Evolutionary conservation across 2,329 filamentous ascomycete genomes (phyloP).

Genomic region (Tolypocladium tropicale): DNA sequence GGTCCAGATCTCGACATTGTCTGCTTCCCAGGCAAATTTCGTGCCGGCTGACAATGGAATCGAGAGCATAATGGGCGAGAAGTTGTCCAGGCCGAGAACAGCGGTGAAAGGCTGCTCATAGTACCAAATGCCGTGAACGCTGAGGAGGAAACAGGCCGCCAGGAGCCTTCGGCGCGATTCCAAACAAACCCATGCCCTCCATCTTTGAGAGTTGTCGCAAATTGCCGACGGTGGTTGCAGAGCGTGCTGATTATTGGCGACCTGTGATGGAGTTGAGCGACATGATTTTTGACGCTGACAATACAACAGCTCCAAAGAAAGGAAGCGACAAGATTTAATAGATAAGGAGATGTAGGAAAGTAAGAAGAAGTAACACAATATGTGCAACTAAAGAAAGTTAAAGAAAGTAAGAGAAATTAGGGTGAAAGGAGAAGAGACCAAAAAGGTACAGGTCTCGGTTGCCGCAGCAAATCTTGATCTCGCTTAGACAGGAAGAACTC

Average conservation of each 20-base stretch:
- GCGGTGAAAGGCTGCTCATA: slow-evolving; percentile 34
- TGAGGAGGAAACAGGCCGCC: slow-evolving; percentile 45
- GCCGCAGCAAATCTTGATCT: slow-evolving; percentile 1
- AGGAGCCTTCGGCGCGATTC: slow-evolving; percentile 44
- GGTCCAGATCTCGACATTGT: slow-evolving; percentile 35
- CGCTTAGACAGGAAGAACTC: slow-evolving; percentile 1
- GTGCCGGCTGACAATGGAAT: slow-evolving; percentile 38
- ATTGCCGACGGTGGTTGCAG: slow-evolving; percentile 11
- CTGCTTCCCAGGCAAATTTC: slow-evolving; percentile 38
- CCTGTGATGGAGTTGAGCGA: slow-evolving; percentile 26
- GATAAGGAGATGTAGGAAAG: slow-evolving; percentile 19
- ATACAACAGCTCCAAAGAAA: neutral
- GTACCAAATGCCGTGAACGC: slow-evolving; percentile 45
- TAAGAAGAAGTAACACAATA: no score
- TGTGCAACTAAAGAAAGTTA: no score
- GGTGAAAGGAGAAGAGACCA: slow-evolving; percentile 13
- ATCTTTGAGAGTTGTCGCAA: slow-evolving; percentile 24
- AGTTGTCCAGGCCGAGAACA: slow-evolving; percentile 24
- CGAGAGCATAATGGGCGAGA: slow-evolving; percentile 21
- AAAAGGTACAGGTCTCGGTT: slow-evolving; percentile 13
- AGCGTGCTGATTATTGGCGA: slow-evolving; percentile 22
- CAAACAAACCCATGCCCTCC: slow-evolving; percentile 41
- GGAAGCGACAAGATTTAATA: slow-evolving; percentile 13
- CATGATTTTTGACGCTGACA: slow-evolving; percentile 1
- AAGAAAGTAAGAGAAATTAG: slow-evolving; percentile 14